Evolutionary conservation across 2,329 filamentous ascomycete species (phyloP), one percentile per base, ranked within the genome.

Genomic region (Fusarium robinianum): DNA sequence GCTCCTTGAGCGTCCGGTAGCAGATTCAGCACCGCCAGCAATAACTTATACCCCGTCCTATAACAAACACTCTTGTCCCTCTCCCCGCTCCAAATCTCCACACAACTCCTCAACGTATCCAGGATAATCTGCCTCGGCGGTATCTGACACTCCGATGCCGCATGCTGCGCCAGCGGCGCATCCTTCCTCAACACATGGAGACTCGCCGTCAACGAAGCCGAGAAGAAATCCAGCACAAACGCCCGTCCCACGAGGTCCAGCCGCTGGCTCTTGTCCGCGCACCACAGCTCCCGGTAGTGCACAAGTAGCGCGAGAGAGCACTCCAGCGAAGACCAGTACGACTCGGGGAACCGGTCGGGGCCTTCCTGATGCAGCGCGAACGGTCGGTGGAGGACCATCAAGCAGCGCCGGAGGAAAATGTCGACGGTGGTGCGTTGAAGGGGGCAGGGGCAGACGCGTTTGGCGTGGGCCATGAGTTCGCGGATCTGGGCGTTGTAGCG

Each of bases 311-410:
- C 65, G 5, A 68, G 60, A 0, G 65, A 66, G 51, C 66, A 69
- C 53, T 68, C 65, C 12, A 69, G 55, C 6, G 66, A 69, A 12
- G 61, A 63, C 64, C 66, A 68, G 55, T 67, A 67, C 19, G 65
- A 65, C 41, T 68, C 65, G 5, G 66, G 62, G 34, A 63, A 68
- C 53, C 65, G 36, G 34, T 51, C 46, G 1, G 65, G 66, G 0
- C 64, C 64, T 4, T 67, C 62, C 1, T 57, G 48, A 41, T 67
- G 65, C 33, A 68, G 56, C 15, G 65, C 67, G 50, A 66, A 69
- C 1, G 65, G 64, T 6, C 66, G 59, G 36, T 69, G 64, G 15
- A 69, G 51, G 7, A 67, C 63, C 65, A 68, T 68, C 24, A 69
- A 55, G 41, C 62, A 67, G 5, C 66, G 55, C 5, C 66, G 59